Percentiles rank a stretch among this genome's conserved stretches.
Conservation (phyloP, 371 early-diverging fungal genomes). For the Mortierella sp. region DNA sequence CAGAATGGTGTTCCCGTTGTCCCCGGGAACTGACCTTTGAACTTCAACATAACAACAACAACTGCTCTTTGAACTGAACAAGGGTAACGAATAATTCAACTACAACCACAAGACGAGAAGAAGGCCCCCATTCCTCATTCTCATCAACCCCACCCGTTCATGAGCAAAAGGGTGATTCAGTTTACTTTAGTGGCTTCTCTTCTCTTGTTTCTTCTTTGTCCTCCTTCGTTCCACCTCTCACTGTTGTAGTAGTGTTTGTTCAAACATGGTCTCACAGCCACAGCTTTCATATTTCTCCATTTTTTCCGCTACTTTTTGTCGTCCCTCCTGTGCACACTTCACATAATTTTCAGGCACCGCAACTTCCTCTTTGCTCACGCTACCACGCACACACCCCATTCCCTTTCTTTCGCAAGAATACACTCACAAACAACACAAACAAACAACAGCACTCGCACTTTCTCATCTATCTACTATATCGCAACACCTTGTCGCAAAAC, state of each 20-base stretch:
- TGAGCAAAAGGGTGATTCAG: not conserved
- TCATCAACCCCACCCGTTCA: not conserved
- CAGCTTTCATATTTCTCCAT: not conserved
- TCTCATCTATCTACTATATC: not conserved
- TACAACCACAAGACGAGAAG: not conserved
- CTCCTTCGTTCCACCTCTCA: not conserved
- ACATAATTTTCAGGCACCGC: not conserved
- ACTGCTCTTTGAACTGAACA: not conserved
- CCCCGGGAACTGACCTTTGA: not conserved
- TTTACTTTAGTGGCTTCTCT: not conserved
- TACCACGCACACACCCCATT: not conserved
- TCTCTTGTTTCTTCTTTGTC: not conserved
- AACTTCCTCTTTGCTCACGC: not conserved
- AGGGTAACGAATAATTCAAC: not conserved
- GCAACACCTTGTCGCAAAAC: not conserved
- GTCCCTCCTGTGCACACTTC: not conserved
- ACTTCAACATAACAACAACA: too few species aligned
- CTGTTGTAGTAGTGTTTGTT: not conserved
- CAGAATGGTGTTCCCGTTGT: not conserved
- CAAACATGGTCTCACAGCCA: not conserved
- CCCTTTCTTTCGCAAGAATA: not conserved
- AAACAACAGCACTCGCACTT: not conserved
- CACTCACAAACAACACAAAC: not conserved
- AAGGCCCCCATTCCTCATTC: conserved; percentile 1
- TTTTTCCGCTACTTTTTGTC: not conserved